These are phyloP conservation scores for Linum trigynum DNA, from an alignment of 345 rosid genomes.

Conservation along the genomic window DNA sequence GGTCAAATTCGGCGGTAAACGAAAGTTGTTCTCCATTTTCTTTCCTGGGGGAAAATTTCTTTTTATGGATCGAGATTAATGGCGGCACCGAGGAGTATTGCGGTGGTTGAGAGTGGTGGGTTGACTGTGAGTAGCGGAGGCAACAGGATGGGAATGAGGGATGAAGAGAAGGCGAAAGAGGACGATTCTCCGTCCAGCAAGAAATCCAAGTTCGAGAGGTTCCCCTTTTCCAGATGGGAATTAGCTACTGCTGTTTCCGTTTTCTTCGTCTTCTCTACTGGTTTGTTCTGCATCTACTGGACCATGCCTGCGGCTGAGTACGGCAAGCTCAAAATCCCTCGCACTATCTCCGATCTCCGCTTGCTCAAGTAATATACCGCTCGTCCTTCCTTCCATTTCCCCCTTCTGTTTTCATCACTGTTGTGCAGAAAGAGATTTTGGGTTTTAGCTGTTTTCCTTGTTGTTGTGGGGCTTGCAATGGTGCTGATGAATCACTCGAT, in stretches of 20 bases:
- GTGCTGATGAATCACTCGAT: not conserved
- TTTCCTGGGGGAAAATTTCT: not conserved
- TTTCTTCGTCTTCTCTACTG: conserved; percentile 53
- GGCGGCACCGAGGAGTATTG: conserved; percentile 14
- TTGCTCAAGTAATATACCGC: conserved; percentile 50
- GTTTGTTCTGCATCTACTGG: conserved; percentile 62
- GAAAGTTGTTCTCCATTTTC: not conserved
- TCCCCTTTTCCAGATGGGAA: conserved; percentile 76
- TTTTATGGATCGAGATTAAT: not conserved
- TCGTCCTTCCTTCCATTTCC: not conserved
- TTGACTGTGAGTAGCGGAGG: not conserved
- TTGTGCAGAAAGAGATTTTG: not conserved
- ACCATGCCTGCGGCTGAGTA: conserved; percentile 85
- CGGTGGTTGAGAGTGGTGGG: conserved; percentile 14
- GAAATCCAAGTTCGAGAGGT: conserved; percentile 56
- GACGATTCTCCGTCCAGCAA: conserved; percentile 65
- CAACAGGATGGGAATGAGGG: conserved; percentile 26
- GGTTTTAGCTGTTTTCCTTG: conserved; percentile 1
- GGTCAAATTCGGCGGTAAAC: not conserved
- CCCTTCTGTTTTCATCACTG: not conserved
- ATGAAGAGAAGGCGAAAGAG: conserved; percentile 49
- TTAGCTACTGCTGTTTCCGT: conserved; percentile 59
- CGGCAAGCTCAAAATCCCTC: conserved; percentile 75
- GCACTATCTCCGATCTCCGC: conserved; percentile 73
- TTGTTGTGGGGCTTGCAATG: not conserved